phyloP scores from a whole-genome alignment of 495 filamentous ascomycete genomes.

The Filosporella fistucella region DNA sequence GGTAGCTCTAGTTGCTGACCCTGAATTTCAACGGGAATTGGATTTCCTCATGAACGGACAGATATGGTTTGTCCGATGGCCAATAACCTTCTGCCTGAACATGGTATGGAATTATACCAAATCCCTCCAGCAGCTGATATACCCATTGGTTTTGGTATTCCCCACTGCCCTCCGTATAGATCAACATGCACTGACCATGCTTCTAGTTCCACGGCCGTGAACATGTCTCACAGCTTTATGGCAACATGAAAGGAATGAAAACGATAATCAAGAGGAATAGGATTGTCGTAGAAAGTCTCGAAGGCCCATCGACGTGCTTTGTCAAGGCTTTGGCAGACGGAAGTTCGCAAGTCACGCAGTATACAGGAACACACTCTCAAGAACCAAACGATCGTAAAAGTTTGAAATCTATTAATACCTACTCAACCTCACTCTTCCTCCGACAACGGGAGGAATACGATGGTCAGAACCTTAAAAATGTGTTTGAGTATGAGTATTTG shows the following conservation, averaged over 20 bases:
- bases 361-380: constrained; percentile 37
- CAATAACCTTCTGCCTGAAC: background rate
- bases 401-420: constrained; percentile 43
- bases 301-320: constrained; percentile 45
- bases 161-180: background rate
- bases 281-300: constrained; percentile 37
- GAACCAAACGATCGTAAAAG: constrained; percentile 37
- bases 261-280: constrained; percentile 41
- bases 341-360: constrained; percentile 41
- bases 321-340: constrained; percentile 33
- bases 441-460: constrained; percentile 44
- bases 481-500: constrained; percentile 46
- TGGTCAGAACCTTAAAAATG: constrained; percentile 38
- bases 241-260: constrained; percentile 43
- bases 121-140: background rate
- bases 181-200: constrained; percentile 37
- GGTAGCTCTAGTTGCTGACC: constrained; percentile 50
- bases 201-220: constrained; percentile 44
- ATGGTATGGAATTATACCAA: constrained; percentile 6
- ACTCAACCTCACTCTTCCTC: constrained; percentile 42
- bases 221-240: constrained; percentile 39
- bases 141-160: constrained; percentile 15
- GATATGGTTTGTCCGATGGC: constrained; percentile 29
- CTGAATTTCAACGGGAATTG: constrained; percentile 55
- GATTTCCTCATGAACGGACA: constrained; percentile 29